A percentile compares a stretch with the other conserved stretches of the same genome.
Evolutionary conservation across 257 asterid species (phyloP).

Genomic region (Cruciata laevipes): DNA sequence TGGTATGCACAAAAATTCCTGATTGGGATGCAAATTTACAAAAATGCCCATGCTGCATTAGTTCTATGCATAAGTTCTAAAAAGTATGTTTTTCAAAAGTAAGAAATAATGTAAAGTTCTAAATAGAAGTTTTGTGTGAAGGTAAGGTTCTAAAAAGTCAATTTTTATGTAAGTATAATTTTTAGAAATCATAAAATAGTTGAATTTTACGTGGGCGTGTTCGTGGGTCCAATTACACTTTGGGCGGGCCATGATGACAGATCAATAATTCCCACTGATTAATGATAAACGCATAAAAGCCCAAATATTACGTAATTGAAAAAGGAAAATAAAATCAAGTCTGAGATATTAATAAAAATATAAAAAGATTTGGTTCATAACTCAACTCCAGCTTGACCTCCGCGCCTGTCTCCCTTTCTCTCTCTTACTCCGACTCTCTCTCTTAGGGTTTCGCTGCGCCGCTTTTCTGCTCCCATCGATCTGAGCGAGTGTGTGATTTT

Average conservation of each 20-base stretch:
- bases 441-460: constrained; percentile 38
- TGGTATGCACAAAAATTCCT: too few relatives aligned
- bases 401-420: constrained; percentile 24
- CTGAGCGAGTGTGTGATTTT: constrained; percentile 18
- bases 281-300: not conserved
- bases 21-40: too few relatives aligned
- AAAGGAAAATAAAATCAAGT: not conserved
- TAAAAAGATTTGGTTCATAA: constrained; percentile 22
- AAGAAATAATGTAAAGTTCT: too few relatives aligned
- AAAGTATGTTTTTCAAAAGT: too few relatives aligned
- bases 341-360: not conserved
- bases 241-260: not conserved
- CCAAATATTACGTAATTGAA: not conserved
- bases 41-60: too few relatives aligned
- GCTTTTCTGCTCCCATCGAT: constrained; percentile 26
- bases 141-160: too few relatives aligned
- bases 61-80: too few relatives aligned
- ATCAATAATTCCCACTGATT: not conserved
- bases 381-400: constrained; percentile 33
- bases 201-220: not conserved
- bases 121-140: too few relatives aligned
- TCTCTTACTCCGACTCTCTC: constrained; percentile 20
- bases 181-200: too few relatives aligned
- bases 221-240: constrained; percentile 4
- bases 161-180: too few relatives aligned